A percentile compares a stretch with the other conserved stretches of the same genome.
Evolutionary conservation across 768 basidiomycete genomes (phyloP).

Genomic region (Cyclocybe cylindracea): DNA sequence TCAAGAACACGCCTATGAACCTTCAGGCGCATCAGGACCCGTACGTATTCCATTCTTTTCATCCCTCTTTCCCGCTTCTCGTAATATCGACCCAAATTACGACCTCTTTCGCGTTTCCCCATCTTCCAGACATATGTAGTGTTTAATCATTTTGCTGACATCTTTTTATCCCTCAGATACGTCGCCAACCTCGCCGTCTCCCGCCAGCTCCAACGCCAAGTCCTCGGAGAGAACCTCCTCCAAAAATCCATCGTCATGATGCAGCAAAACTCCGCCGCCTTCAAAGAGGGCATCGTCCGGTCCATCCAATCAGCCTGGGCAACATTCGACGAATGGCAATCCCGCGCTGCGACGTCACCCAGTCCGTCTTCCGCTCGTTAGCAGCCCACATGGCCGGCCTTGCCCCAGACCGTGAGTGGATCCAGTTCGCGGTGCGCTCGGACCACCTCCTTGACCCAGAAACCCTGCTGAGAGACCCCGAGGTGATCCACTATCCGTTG

Average conservation of each 20-base stretch:
- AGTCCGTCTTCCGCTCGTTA: constrained; percentile 74
- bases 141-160: no score
- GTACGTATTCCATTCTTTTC: constrained; percentile 43
- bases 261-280: constrained; percentile 96
- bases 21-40: constrained; percentile 83
- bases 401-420: constrained; percentile 91
- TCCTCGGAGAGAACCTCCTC: constrained; percentile 95
- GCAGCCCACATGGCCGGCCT: constrained; percentile 76
- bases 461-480: constrained; percentile 85
- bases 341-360: constrained; percentile 74
- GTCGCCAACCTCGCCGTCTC: constrained; percentile 71
- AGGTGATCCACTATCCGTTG: constrained; percentile 79
- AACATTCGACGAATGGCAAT: constrained; percentile 93
- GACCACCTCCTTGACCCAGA: constrained; percentile 98
- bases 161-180: constrained; percentile 43
- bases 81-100: no score
- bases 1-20: constrained; percentile 93
- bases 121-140: neutral
- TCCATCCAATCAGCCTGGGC: constrained; percentile 96
- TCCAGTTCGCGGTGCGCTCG: constrained; percentile 87
- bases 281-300: constrained; percentile 95
- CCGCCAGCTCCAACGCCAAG: constrained; percentile 86
- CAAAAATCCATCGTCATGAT: constrained; percentile 98
- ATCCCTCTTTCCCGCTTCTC: neutral
- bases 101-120: neutral